phyloP scores from a whole-genome alignment of 2,329 filamentous ascomycete species.

The Verticillium klebahnii region DNA sequence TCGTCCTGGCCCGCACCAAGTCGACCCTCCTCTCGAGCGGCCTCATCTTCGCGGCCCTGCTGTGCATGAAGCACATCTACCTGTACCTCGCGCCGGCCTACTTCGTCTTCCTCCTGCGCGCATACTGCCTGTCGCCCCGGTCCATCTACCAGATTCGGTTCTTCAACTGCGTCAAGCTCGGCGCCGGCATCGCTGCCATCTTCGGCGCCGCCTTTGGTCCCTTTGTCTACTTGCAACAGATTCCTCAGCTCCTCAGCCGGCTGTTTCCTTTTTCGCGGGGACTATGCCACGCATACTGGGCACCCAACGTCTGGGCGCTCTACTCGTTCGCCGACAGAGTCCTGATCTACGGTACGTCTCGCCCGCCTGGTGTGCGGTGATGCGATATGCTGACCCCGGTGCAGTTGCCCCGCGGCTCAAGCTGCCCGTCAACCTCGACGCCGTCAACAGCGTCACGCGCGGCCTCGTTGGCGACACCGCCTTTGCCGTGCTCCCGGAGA shows the following conservation, averaged over 20 bases:
- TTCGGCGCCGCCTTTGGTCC: conserved; percentile 84
- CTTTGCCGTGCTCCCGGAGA: conserved; percentile 87
- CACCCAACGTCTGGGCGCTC: conserved; percentile 93
- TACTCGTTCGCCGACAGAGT: conserved; percentile 88
- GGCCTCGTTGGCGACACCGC: conserved; percentile 90
- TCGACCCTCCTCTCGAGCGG: conserved; percentile 75
- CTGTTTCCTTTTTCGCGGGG: conserved; percentile 93
- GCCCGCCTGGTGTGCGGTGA: neutral
- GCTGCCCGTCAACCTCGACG: conserved; percentile 65
- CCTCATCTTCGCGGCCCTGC: conserved; percentile 73
- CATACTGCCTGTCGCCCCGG: conserved; percentile 77
- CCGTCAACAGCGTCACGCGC: conserved; percentile 83
- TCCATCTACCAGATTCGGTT: conserved; percentile 74
- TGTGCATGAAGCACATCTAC: conserved; percentile 98
- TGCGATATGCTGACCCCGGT: conserved; percentile 23
- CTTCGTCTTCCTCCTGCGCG: conserved; percentile 86
- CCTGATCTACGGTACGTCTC: conserved; percentile 68
- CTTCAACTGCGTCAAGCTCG: conserved; percentile 79
- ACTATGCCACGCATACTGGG: conserved; percentile 97
- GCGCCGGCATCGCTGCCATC: conserved; percentile 63
- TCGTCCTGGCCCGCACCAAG: conserved; percentile 74
- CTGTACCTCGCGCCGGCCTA: conserved; percentile 94
- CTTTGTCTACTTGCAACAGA: conserved; percentile 75
- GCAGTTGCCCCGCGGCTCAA: conserved; percentile 78
- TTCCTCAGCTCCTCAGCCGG: conserved; percentile 76